Conservation (phyloP, 352 stramenopile genomes). For the Elongisporangium prolatum region DNA sequence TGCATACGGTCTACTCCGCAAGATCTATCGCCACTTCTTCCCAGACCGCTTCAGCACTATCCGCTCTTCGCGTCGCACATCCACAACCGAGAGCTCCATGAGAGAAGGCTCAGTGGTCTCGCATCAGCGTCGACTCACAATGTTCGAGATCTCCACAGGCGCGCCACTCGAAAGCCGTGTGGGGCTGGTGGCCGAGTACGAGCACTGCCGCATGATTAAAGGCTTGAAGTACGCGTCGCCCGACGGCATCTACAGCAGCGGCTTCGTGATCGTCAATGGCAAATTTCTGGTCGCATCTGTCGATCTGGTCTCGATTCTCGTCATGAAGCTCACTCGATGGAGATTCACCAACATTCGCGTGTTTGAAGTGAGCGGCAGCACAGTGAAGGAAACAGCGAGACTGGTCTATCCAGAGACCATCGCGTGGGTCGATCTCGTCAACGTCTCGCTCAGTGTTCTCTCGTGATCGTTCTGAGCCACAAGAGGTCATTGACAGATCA, state of each 20-base stretch:
- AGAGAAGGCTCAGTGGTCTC: constrained; percentile 16
- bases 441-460: constrained; percentile 35
- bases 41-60: constrained; percentile 9
- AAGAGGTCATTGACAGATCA: background rate
- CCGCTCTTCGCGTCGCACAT: background rate
- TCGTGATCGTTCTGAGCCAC: background rate
- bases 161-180: constrained; percentile 15
- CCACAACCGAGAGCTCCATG: background rate
- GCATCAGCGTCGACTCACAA: constrained; percentile 27
- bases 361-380: constrained; percentile 36
- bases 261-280: constrained; percentile 40
- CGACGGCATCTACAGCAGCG: constrained; percentile 39
- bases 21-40: constrained; percentile 24
- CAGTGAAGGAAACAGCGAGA: constrained; percentile 28
- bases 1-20: constrained; percentile 8
- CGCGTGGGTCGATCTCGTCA: constrained; percentile 23
- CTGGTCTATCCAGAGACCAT: constrained; percentile 36
- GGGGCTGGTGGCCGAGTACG: constrained; percentile 31
- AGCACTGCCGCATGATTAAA: constrained; percentile 33
- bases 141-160: constrained; percentile 31
- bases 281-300: constrained; percentile 36
- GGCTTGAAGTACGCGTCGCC: constrained; percentile 38
- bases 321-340: constrained; percentile 28
- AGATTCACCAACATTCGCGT: constrained; percentile 31
- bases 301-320: constrained; percentile 25